Evolutionary conservation across 768 basidiomycete genomes (phyloP), one percentile per base, ranked within the genome.

Genomic region (Lentinula sp.): DNA sequence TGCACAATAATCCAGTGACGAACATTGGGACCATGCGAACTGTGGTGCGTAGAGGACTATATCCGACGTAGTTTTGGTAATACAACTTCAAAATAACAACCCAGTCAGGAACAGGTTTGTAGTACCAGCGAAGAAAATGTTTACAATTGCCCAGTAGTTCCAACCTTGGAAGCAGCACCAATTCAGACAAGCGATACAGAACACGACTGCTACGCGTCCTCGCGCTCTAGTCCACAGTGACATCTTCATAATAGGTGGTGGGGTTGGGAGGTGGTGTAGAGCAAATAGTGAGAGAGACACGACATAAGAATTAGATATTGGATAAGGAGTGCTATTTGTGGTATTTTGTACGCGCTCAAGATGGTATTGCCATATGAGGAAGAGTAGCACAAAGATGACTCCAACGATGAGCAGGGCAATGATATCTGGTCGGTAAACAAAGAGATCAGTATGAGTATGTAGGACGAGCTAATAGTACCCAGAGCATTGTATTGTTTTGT

Each of bases 21-120:
- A 83, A 81, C 87, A 89, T 90, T 0, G 91, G 91, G 1, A 91
- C 61, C 54, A 92, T 72, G 2, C 88, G 82, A 20, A 88, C 63
- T 70, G 90, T 88, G 0, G 87, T 82, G 12, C 76, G 72, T 15
- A 93, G 72, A 0, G 90, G 85, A 0, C 72, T 77, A 4, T 85
- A 77, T 0, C 72, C 66, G 13, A 77, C 64, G 68, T 85, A 93
- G 51, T 83, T 78, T 66, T 93, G 89, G 68, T 90, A 93, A 67
- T 85, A 91, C 5, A 91, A 67, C 84, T 35, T 33, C 33, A 35
- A n/a, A 10, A 33, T 9, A 2, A 49, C 18, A 59, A 12, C 16
- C 46, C 37, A 48, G 8, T 42, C 5, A 33, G n/a, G 8, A 4
- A 33, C 2, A 37, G 28, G 6, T 23, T n/a, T 16, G 37, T 8